Base-by-base conservation (phyloP, 805 yeast genomes). In the Spathaspora boniae region DNA sequence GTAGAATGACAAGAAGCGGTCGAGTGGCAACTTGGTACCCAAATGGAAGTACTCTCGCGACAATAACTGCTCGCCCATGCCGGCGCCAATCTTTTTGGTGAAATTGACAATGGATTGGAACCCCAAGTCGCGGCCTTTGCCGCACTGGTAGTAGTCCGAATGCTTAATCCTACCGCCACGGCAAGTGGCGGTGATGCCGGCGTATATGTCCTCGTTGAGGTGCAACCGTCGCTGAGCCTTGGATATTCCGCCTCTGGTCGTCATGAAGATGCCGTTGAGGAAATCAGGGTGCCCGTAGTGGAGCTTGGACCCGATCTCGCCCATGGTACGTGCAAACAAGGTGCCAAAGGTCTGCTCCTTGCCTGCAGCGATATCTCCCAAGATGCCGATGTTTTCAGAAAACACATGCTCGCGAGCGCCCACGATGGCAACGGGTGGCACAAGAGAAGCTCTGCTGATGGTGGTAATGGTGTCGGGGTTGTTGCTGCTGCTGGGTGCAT, bases 241-340 rank as follows among this genome's bases (percentile, higher is more conserved):
- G 2, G 97, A 87, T 3, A 91, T 75, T 9, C 98, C 98, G 26
- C 98, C 97, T 62, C 98, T 72, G 3, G 97, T 91, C 0, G 87
- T 82, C 97, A 89, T 91, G 52, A 82, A 89, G 8, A 84, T 80
- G 5, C 80, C 94, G 63, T 91, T 88, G 40, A 91, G 64, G 60
- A 89, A 89, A 67, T 89, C 98, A 3, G 98, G 98, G 63, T 89
- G 97, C 2, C 98, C 98, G 59, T 89, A 89, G 58, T 89, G 98
- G 33, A 89, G 64, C 60, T 91, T 91, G 1, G 95, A 96, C 8
- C 97, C 97, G 48, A 91, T 86, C 51, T 86, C 91, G 0, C 96
- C 93, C 46, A 89, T 65, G 0, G 96, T 88, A 54, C 97, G 73
- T 1, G 97, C 95, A 68, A 91, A 89, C 50, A 91, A 66, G 0